These are phyloP conservation scores for Pythium volutum DNA, from an alignment of 352 stramenopile species.

Conservation along the genomic window DNA sequence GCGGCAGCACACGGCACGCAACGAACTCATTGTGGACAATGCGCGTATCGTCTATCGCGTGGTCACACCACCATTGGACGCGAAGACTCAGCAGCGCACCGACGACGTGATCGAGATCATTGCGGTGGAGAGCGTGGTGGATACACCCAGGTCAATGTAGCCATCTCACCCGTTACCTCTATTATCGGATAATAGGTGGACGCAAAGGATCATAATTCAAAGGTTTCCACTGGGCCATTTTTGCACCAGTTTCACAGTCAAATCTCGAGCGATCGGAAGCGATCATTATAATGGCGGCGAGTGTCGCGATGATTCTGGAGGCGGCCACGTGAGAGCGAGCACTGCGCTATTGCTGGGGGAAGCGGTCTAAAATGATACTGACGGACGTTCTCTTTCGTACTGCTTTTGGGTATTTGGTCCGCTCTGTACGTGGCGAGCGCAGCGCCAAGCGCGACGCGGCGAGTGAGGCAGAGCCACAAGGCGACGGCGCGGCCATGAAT, in stretches of 20 bases:
- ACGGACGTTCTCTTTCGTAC: background rate
- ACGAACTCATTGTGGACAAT: slow-evolving; percentile 59
- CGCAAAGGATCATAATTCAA: background rate
- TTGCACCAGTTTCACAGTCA: background rate
- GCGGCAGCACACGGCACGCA: slow-evolving; percentile 35
- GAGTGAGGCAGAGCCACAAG: background rate
- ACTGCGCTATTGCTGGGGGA: background rate
- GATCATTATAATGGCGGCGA: slow-evolving; percentile 35
- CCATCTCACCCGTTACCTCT: background rate
- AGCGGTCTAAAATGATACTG: background rate
- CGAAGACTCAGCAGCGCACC: background rate
- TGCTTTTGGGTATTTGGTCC: background rate
- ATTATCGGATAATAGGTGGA: background rate
- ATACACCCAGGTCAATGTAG: slow-evolving; percentile 7
- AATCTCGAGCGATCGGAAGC: background rate
- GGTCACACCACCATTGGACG: background rate
- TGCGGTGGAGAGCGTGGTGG: slow-evolving; percentile 19
- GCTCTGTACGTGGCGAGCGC: background rate
- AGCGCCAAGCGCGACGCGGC: background rate
- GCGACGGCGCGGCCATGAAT: background rate
- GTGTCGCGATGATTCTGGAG: slow-evolving; percentile 25
- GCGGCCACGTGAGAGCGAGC: background rate
- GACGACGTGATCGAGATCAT: slow-evolving; percentile 26
- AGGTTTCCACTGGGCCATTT: background rate
- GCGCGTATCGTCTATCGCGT: slow-evolving; percentile 44